Evolutionary conservation across 768 basidiomycete species (phyloP), one percentile per base, ranked within the genome.

Genomic region (Gelatoporia subvermispora): DNA sequence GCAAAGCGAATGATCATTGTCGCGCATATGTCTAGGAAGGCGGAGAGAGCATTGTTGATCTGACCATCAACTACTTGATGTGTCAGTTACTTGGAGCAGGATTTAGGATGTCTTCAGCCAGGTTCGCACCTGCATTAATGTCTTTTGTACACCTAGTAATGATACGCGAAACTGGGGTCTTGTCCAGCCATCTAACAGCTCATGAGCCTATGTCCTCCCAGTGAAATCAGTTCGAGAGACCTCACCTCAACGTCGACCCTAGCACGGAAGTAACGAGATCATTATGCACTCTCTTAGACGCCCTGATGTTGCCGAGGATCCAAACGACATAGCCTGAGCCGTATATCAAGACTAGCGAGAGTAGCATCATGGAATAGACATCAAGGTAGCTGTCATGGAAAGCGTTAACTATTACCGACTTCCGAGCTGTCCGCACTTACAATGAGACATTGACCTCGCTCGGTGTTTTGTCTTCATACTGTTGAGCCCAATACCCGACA

Each of bases 111-210:
- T n/a, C n/a, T n/a, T n/a, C n/a, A n/a, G n/a, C n/a, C n/a, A n/a
- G n/a, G n/a, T n/a, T n/a, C n/a, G n/a, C 44, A 56, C 55, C 17
- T 1, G 45, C 44, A n/a, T 50, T 36, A 11, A 57, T 57, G 25
- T 57, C 56, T n/a, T 49, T 43, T 0, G 56, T 57, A 43, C 56
- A 57, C 8, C 56, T 50, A 31, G 52, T 34, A 21, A 57, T 54
- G 41, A 88, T 76, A 2, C 84, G 77, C 8, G 74, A 71, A 0
- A 69, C 68, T 0, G 76, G 76, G 2, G 73, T 75, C 2, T 63
- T 69, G 50, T 78, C 77, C 8, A 78, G 62, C 72, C 73, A 77
- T 24, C 68, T 62, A 22, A 3, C 24, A 4, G 2, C 17, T 46
- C n/a, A n/a, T 20, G 24, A 20, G 7, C 15, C 28, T 15, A 10